These are phyloP conservation scores for Samsoniella hepiali DNA, from an alignment of 2,329 filamentous ascomycete genomes.

Conservation along the genomic window DNA sequence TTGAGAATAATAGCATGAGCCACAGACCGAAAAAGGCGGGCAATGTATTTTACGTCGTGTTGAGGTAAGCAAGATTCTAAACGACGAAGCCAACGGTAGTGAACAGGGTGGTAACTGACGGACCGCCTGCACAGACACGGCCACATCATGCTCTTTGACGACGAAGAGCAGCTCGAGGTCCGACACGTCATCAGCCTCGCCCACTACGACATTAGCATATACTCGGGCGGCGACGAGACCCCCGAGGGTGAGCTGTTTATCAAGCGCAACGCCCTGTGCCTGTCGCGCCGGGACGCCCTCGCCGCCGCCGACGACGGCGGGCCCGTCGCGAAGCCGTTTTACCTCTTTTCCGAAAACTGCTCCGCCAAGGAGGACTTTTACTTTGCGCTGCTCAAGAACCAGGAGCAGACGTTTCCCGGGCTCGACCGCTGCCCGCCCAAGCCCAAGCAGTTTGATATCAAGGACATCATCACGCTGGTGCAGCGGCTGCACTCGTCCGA, in stretches of 20 bases:
- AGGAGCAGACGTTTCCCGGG: slow-evolving; percentile 61
- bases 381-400: slow-evolving; percentile 81
- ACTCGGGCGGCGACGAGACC: slow-evolving; percentile 72
- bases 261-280: slow-evolving; percentile 84
- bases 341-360: slow-evolving; percentile 89
- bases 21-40: slow-evolving; percentile 63
- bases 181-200: slow-evolving; percentile 92
- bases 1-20: slow-evolving; percentile 48
- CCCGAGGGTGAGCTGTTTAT: slow-evolving; percentile 94
- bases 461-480: slow-evolving; percentile 84
- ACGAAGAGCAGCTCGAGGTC: slow-evolving; percentile 91
- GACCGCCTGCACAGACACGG: slow-evolving; percentile 64
- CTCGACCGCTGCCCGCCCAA: slow-evolving; percentile 57
- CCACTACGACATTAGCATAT: slow-evolving; percentile 81
- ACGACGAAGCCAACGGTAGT: slow-evolving; percentile 14
- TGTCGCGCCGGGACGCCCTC: slow-evolving; percentile 62
- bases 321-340: slow-evolving; percentile 75
- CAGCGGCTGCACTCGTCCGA: slow-evolving; percentile 89
- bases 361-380: slow-evolving; percentile 99
- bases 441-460: slow-evolving; percentile 74
- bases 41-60: slow-evolving; percentile 89
- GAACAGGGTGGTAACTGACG: not conserved
- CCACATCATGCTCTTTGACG: slow-evolving; percentile 96
- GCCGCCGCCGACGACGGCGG: slow-evolving; percentile 57
- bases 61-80: slow-evolving; percentile 57